Evolutionary conservation across 1,284 basidiomycete species (phyloP), one percentile per base, ranked within the genome.

Genomic region (Irpex sp.): DNA sequence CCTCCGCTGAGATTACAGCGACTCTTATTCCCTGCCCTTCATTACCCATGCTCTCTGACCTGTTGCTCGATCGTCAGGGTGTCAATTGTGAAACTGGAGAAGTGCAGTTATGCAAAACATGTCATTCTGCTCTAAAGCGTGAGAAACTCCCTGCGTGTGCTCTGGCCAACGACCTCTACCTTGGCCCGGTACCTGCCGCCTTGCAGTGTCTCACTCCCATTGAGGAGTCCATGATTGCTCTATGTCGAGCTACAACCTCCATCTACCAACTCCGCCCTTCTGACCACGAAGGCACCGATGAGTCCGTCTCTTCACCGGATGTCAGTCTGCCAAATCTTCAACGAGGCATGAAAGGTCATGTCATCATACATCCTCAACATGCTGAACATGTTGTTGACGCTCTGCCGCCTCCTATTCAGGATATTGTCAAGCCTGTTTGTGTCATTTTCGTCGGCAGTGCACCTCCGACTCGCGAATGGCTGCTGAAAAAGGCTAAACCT

Each of bases 311-410:
- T 6, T 5, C 13, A 13, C n/a, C 38, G 68, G 69, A 13, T n/a
- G 7, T 62, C 9, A 62, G 37, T 63, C 15, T 55, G 55, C 38
- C 38, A 40, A 40, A 40, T 40, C 13, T 5, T 0, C 77, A 78
- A 62, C 62, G 70, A 5, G 77, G 70, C 5, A 19, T 77, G 6
- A 70, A 69, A 63, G 78, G 78, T 0, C 72, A 79, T 66, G 68
- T 76, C 11, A 74, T 80, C 17, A 68, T 78, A 5, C 77, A 72
- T 66, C 77, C 76, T 1, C 77, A 79, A 62, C 58, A 65, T 5
- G 71, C 76, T 2, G 67, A 66, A 0, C 40, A 54, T 6, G 36
- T 79, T 21, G 66, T 68, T 1, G 59, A 47, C 4, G 5, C 76
- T 0, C 51, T 80, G 5, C 60, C 60, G 1, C 31, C n/a, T 5